Evolutionary conservation across 768 basidiomycete genomes (phyloP).

Genomic region (Calocera cornea): DNA sequence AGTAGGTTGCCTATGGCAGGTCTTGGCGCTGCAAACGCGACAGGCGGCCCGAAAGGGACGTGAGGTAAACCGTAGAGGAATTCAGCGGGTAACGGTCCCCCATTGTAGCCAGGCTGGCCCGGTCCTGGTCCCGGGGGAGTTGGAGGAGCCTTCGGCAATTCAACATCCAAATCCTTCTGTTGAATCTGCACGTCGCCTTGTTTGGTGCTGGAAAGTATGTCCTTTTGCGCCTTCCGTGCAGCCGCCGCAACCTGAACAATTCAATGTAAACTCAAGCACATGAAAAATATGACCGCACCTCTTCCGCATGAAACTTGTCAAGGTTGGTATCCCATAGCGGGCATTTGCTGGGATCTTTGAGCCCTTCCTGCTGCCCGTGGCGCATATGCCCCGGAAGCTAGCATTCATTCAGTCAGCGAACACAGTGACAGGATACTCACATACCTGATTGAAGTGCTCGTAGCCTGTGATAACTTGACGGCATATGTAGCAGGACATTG

Average conservation of each 20-base stretch:
- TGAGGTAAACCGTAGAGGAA: neutral
- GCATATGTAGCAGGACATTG: slow-evolving; percentile 76
- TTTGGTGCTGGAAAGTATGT: slow-evolving; percentile 30
- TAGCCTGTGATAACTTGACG: slow-evolving; percentile 58
- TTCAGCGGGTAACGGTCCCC: neutral
- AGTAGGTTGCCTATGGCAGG: neutral
- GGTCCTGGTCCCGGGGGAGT: neutral
- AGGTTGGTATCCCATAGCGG: slow-evolving; percentile 47
- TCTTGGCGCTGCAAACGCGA: neutral
- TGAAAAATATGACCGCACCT: slow-evolving; percentile 38
- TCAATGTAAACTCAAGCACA: neutral
- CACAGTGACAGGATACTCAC: slow-evolving; percentile 13
- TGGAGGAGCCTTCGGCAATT: slow-evolving; percentile 32
- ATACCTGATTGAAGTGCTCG: slow-evolving; percentile 54
- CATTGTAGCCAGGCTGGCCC: neutral
- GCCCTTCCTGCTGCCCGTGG: slow-evolving; percentile 5
- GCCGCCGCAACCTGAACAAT: slow-evolving; percentile 50
- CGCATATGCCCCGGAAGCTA: slow-evolving; percentile 18
- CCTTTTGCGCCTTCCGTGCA: slow-evolving; percentile 48
- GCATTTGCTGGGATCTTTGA: slow-evolving; percentile 37
- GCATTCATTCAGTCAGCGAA: neutral
- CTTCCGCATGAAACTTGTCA: slow-evolving; percentile 50
- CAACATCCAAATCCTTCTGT: slow-evolving; percentile 48
- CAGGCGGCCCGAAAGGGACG: neutral
- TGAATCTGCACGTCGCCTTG: slow-evolving; percentile 48